phyloP scores from a whole-genome alignment of 2,329 filamentous ascomycete genomes.

The Waltergamsia citrina region DNA sequence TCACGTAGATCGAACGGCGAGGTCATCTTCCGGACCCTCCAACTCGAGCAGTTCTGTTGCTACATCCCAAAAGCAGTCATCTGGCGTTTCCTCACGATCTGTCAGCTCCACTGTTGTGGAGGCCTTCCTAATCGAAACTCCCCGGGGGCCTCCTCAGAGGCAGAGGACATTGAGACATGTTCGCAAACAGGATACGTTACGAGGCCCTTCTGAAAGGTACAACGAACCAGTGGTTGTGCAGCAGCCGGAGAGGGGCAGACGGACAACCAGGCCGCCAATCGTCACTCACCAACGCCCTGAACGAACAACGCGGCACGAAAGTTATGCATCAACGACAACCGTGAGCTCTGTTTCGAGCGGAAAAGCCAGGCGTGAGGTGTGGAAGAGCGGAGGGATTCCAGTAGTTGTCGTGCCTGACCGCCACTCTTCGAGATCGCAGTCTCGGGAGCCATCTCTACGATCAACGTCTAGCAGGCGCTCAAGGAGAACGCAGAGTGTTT shows the following conservation, averaged over 20 bases:
- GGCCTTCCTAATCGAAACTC: constrained; percentile 41
- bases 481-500: constrained; percentile 41
- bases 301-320: constrained; percentile 30
- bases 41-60: constrained; percentile 28
- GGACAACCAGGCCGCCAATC: background rate
- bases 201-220: constrained; percentile 26
- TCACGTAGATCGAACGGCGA: constrained; percentile 10
- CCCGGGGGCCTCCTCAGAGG: constrained; percentile 23
- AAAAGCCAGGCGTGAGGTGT: constrained; percentile 47
- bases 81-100: constrained; percentile 44
- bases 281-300: constrained; percentile 11
- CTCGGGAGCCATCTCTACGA: constrained; percentile 43
- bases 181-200: constrained; percentile 41
- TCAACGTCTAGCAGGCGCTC: constrained; percentile 52
- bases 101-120: constrained; percentile 47
- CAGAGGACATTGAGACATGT: constrained; percentile 52
- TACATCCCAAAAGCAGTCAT: constrained; percentile 38
- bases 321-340: constrained; percentile 37
- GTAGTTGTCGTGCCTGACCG: constrained; percentile 54
- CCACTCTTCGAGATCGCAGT: constrained; percentile 42
- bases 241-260: background rate
- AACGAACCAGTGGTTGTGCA: constrained; percentile 3
- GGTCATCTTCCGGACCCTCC: constrained; percentile 18
- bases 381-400: constrained; percentile 51
- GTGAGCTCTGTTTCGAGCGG: constrained; percentile 40